Conservation (phyloP, 768 basidiomycete genomes). For the Coprinellus micaceus region DNA sequence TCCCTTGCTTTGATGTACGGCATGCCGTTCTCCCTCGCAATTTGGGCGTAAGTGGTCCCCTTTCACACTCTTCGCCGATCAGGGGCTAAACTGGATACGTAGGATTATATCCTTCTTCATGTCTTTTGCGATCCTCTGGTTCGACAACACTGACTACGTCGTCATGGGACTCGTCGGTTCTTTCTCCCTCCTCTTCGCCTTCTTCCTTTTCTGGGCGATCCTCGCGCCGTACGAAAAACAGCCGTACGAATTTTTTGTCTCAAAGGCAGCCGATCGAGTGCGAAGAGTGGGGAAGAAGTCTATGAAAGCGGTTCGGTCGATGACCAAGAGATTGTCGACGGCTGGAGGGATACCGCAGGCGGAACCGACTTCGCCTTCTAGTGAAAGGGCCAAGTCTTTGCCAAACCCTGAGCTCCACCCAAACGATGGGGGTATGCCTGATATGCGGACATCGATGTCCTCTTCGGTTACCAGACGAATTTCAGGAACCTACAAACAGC, state of each 20-base stretch:
- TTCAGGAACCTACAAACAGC: too few relatives aligned
- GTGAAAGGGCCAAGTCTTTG: too few relatives aligned
- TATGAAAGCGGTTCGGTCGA: background rate
- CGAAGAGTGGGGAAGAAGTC: background rate
- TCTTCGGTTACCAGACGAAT: too few relatives aligned
- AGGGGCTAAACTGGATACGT: background rate
- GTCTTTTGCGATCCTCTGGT: constrained; percentile 22
- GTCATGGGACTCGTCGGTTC: constrained; percentile 15
- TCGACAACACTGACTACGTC: constrained; percentile 11
- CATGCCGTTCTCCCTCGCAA: constrained; percentile 10
- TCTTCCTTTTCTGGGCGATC: constrained; percentile 20
- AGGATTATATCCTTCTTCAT: constrained; percentile 23
- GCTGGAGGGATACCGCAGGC: background rate
- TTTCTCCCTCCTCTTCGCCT: constrained; percentile 10
- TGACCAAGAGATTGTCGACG: background rate
- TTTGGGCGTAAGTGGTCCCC: constrained; percentile 10
- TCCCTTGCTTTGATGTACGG: constrained; percentile 12
- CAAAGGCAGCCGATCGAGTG: background rate
- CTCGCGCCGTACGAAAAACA: constrained; percentile 15
- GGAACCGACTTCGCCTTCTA: too few relatives aligned
- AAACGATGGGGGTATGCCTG: too few relatives aligned
- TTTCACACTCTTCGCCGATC: background rate
- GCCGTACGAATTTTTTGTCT: constrained; percentile 7
- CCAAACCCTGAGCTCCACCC: too few relatives aligned
- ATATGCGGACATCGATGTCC: too few relatives aligned